Base-by-base conservation (phyloP, 2,329 filamentous ascomycete genomes). In the Cadophora sp. region DNA sequence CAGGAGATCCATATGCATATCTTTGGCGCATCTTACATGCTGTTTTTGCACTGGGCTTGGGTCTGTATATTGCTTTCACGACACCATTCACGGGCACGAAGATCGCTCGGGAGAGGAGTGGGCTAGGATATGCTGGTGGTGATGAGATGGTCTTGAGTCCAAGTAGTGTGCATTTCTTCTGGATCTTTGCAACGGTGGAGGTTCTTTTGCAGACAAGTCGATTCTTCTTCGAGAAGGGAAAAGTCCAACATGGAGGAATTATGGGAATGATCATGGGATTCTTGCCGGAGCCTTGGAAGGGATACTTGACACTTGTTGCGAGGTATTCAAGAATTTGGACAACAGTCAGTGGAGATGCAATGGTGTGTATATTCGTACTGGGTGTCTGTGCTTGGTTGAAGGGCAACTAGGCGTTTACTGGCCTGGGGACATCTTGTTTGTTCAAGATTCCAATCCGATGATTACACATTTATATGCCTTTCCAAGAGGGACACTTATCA, bases 181-280 rank as follows among this genome's bases (percentile, higher is more conserved):
- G 89, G 82, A 85, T 92, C n/a, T 96, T 95, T 77, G 90, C 91
- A 6, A 93, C 92, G 0, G 89, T 88, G 37, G 92, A 96, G 81
- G 84, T 92, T 12, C 77, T 92, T 64, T 82, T 95, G 71, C 87
- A 95, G 71, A 91, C 88, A 1, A 89, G 87, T 34, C 84, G 92
- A 27, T 92, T 91, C 77, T 88, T 93, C 73, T 76, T 93, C 62
- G 91, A 93, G 74, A 87, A 87, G 73, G 85, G 79, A 22, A 79
- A 81, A 53, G 48, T 85, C 56, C 86, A 86, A 69, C 86, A 86
- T 3, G 80, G 82, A 29, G 91, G 91, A 3, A 84, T 92, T 67
- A 73, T 93, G 69, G 89, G 88, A 70, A 91, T 85, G 27, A 80
- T 90, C 50, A 83, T 86, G 4, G 85, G 87, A 5, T 87, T 93